Percentiles rank a stretch among this genome's conserved stretches.
phyloP scores from a whole-genome alignment of 768 basidiomycete genomes.

The Naematelia encephala region DNA sequence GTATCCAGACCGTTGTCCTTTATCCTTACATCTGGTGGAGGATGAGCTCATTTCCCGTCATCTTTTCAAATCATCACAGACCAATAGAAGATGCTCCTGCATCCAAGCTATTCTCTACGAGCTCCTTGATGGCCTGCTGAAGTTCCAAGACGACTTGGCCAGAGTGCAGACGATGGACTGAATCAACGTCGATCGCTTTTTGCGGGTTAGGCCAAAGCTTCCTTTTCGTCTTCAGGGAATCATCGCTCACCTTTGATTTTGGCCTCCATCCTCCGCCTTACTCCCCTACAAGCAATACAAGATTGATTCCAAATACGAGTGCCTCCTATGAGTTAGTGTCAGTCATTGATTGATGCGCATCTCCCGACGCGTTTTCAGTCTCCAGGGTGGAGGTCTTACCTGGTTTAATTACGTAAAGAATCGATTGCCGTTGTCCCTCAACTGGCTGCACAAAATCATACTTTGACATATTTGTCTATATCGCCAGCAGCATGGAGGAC shows the following conservation, averaged over 20 bases:
- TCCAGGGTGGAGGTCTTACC: not conserved
- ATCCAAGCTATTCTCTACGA: conserved; percentile 93
- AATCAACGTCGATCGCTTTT: conserved; percentile 65
- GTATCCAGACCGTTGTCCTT: conserved; percentile 77
- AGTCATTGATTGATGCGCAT: no score
- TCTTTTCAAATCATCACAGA: conserved; percentile 50
- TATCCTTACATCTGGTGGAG: conserved; percentile 72
- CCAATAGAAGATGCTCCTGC: conserved; percentile 85
- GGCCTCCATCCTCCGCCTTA: conserved; percentile 1
- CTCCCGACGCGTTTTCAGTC: not conserved
- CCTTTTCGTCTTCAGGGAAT: not conserved
- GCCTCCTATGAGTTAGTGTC: no score
- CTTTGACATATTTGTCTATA: no score
- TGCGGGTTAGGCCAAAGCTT: not conserved
- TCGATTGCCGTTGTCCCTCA: no score
- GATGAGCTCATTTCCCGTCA: not conserved
- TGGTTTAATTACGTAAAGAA: not conserved
- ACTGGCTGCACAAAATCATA: no score
- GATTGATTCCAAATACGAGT: no score
- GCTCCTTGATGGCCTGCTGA: conserved; percentile 90
- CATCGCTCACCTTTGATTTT: conserved; percentile 22
- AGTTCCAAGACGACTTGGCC: conserved; percentile 94
- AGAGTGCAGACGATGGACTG: conserved; percentile 84
- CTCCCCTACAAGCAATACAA: no score
- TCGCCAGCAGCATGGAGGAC: not conserved